These are phyloP conservation scores for Geosmithia putterillii DNA, from an alignment of 2,329 filamentous ascomycete genomes.

Conservation along the genomic window DNA sequence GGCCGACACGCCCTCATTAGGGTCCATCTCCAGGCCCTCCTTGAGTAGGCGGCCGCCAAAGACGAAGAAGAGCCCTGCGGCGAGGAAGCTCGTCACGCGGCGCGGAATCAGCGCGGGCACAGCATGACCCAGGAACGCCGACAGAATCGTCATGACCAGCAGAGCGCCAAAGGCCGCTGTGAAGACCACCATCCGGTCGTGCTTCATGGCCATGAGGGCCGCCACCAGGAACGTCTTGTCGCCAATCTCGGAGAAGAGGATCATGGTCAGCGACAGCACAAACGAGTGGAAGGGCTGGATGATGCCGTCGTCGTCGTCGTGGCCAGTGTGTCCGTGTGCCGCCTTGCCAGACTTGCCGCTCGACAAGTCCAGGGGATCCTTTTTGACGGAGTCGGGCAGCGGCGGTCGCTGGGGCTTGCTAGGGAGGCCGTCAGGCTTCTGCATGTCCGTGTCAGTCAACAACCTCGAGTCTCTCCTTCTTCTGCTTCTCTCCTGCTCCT, in stretches of 20 bases:
- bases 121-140: slow-evolving; percentile 82
- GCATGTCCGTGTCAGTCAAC: slow-evolving; percentile 1
- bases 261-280: slow-evolving; percentile 89
- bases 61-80: slow-evolving; percentile 73
- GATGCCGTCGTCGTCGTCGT: slow-evolving; percentile 39
- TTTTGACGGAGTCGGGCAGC: slow-evolving; percentile 51
- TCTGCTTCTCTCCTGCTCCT: neutral
- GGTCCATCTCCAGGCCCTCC: slow-evolving; percentile 81
- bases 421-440: slow-evolving; percentile 77
- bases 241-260: slow-evolving; percentile 88
- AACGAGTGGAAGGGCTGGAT: slow-evolving; percentile 82
- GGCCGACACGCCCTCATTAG: slow-evolving; percentile 82
- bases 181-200: slow-evolving; percentile 86
- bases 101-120: slow-evolving; percentile 85
- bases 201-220: slow-evolving; percentile 98
- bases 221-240: slow-evolving; percentile 98
- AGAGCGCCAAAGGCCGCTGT: slow-evolving; percentile 87
- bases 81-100: slow-evolving; percentile 78
- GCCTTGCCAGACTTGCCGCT: slow-evolving; percentile 4
- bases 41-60: slow-evolving; percentile 77
- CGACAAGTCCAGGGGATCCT: slow-evolving; percentile 45
- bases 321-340: no score
- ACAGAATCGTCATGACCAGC: slow-evolving; percentile 88
- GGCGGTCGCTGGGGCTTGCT: slow-evolving; percentile 63
- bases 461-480: neutral